These are phyloP conservation scores for Cercospora sp. DNA, from an alignment of 2,329 filamentous ascomycete species.

Conservation along the genomic window DNA sequence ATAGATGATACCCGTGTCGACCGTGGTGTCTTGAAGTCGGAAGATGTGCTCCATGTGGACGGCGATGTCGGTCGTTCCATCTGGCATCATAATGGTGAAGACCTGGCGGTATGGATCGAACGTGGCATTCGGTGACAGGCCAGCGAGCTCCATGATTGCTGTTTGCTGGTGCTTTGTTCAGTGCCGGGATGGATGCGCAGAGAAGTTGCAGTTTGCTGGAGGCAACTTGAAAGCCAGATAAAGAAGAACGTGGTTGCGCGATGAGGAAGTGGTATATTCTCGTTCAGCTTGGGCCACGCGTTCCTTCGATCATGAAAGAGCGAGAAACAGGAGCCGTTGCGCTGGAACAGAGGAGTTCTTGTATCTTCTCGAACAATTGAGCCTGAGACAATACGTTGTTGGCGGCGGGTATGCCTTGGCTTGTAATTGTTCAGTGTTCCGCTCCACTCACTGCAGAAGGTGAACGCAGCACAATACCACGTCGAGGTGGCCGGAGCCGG, in stretches of 20 bases:
- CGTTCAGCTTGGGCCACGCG: constrained; percentile 20
- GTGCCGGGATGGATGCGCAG: not conserved
- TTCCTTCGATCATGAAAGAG: constrained; percentile 20
- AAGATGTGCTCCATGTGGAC: constrained; percentile 49
- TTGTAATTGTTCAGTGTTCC: constrained; percentile 18
- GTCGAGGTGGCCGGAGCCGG: not conserved
- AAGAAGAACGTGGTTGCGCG: constrained; percentile 18
- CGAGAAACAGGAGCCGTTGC: constrained; percentile 17
- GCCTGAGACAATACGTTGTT: constrained; percentile 21
- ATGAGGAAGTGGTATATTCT: constrained; percentile 7
- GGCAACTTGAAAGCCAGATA: constrained; percentile 12
- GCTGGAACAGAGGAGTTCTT: constrained; percentile 25
- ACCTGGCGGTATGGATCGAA: constrained; percentile 56
- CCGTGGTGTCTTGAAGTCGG: constrained; percentile 48
- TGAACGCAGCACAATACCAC: constrained; percentile 11
- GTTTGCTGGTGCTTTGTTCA: constrained; percentile 18
- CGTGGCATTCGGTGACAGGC: constrained; percentile 19
- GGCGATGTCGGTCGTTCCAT: constrained; percentile 47
- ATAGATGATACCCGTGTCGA: constrained; percentile 60
- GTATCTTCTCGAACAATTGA: constrained; percentile 24
- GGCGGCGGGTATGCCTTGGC: not conserved
- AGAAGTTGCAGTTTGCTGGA: constrained; percentile 18
- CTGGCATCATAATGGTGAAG: constrained; percentile 47
- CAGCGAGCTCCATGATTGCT: not conserved
- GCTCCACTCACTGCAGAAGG: not conserved